Conservation (phyloP, 75 land plant species). For the Gnetum montanum region DNA sequence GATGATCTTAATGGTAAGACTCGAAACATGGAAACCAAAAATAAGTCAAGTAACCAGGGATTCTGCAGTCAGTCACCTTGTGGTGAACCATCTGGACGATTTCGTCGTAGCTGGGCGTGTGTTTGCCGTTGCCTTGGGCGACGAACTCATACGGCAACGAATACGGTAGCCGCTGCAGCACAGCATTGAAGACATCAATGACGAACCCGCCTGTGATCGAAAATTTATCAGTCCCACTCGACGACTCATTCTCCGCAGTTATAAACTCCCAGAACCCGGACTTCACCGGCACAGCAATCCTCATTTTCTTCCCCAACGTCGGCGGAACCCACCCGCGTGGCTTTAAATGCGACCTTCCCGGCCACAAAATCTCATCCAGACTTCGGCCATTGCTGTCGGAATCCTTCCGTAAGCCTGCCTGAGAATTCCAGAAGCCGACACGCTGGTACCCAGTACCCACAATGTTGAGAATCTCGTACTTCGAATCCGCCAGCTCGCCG, state of each 20-base stretch:
- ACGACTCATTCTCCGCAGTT: no score
- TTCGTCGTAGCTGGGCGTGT: no score
- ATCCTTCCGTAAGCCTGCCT: no score
- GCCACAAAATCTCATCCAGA: conserved; percentile 19
- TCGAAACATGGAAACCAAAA: no score
- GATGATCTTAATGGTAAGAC: no score
- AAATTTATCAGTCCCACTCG: no score
- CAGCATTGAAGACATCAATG: conserved; percentile 28
- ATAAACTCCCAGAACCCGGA: conserved; percentile 24
- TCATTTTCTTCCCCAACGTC: conserved; percentile 11
- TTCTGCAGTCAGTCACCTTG: no score
- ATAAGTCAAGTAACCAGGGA: no score
- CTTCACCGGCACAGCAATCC: conserved; percentile 27
- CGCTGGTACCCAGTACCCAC: conserved; percentile 11
- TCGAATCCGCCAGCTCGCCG: conserved; percentile 1
- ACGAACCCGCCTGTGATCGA: no score
- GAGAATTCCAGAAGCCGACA: conserved; percentile 26
- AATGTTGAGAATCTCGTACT: conserved; percentile 27
- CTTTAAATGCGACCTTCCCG: conserved; percentile 11
- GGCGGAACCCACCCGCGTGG: conserved; percentile 32
- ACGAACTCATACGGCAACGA: conserved; percentile 13
- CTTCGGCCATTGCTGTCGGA: neutral
- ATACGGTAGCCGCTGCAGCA: conserved; percentile 15
- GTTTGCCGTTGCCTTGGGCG: no score
- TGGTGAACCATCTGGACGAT: no score